Evolutionary conservation across 352 stramenopile genomes (phyloP).

Genomic region (Aphanomyces stellatus): DNA sequence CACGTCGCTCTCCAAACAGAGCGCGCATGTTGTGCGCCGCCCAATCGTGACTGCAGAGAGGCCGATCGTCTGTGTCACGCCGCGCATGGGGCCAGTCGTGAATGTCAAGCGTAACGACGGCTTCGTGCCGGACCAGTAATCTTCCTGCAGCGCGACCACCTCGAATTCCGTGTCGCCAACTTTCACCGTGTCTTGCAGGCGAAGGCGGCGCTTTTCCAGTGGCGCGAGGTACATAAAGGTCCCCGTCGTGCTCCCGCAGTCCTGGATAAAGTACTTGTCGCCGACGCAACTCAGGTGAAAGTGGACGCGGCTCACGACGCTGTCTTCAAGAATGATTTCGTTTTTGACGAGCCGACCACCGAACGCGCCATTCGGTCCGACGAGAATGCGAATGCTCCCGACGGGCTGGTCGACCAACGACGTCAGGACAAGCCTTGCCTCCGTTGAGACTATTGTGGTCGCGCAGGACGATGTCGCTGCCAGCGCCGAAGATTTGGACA

Average conservation of each 20-base stretch:
- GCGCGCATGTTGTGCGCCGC: conserved; percentile 56
- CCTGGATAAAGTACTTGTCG: conserved; percentile 78
- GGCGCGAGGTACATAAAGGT: conserved; percentile 76
- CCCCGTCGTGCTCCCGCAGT: conserved; percentile 68
- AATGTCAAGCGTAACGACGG: conserved; percentile 72
- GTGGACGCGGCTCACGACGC: conserved; percentile 72
- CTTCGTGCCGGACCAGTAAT: conserved; percentile 41
- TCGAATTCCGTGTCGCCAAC: conserved; percentile 76
- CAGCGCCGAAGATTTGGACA: not conserved
- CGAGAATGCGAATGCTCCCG: conserved; percentile 16
- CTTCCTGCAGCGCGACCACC: conserved; percentile 62
- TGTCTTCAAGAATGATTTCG: conserved; percentile 80
- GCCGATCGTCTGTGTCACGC: conserved; percentile 67
- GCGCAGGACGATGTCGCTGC: not conserved
- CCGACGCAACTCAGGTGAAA: conserved; percentile 75
- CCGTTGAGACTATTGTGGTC: not conserved
- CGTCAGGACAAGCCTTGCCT: conserved; percentile 1
- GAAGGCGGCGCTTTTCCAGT: conserved; percentile 55
- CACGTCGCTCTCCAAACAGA: conserved; percentile 75
- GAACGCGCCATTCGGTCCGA: conserved; percentile 27
- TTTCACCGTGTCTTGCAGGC: conserved; percentile 60
- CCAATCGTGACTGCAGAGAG: conserved; percentile 66
- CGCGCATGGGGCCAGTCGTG: conserved; percentile 58
- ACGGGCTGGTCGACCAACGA: conserved; percentile 16
- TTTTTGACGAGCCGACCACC: conserved; percentile 72